Evolutionary conservation across 495 filamentous ascomycete species (phyloP).

Genomic region (Podospora appendiculata): DNA sequence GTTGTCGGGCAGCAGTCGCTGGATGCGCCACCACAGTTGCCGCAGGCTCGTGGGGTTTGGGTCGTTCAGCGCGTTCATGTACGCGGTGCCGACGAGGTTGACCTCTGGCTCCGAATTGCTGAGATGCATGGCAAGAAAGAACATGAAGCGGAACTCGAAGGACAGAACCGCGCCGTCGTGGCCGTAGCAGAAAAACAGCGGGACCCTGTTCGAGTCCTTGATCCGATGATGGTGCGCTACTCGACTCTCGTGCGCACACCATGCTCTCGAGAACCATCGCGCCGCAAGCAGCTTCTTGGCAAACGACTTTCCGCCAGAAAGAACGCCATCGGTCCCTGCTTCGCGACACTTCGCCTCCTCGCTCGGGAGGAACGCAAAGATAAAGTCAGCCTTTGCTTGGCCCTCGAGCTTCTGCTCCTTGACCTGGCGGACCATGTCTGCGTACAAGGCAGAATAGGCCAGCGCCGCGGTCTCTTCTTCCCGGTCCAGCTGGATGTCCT

Average conservation of each 20-base stretch:
- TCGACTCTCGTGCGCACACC: constrained; percentile 21
- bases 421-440: constrained; percentile 2
- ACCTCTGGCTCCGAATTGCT: neutral
- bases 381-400: constrained; percentile 2
- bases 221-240: constrained; percentile 4
- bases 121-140: constrained; percentile 6
- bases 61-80: neutral
- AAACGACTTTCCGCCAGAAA: constrained; percentile 3
- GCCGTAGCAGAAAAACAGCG: constrained; percentile 16
- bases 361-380: constrained; percentile 6
- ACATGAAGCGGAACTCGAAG: constrained; percentile 18
- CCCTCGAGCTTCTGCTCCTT: constrained; percentile 2
- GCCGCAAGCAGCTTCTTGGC: constrained; percentile 12
- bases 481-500: constrained; percentile 13
- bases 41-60: constrained; percentile 5
- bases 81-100: neutral
- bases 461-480: constrained; percentile 11
- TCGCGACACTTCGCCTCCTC: neutral
- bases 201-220: constrained; percentile 5
- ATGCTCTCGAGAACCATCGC: constrained; percentile 16
- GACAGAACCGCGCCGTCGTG: constrained; percentile 4
- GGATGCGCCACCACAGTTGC: constrained; percentile 8
- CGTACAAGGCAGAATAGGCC: constrained; percentile 8
- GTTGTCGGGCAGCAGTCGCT: constrained; percentile 4
- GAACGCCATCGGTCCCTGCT: neutral